Base-by-base conservation (phyloP, 2,329 filamentous ascomycete genomes). In the Rhinocladiella mackenziei region DNA sequence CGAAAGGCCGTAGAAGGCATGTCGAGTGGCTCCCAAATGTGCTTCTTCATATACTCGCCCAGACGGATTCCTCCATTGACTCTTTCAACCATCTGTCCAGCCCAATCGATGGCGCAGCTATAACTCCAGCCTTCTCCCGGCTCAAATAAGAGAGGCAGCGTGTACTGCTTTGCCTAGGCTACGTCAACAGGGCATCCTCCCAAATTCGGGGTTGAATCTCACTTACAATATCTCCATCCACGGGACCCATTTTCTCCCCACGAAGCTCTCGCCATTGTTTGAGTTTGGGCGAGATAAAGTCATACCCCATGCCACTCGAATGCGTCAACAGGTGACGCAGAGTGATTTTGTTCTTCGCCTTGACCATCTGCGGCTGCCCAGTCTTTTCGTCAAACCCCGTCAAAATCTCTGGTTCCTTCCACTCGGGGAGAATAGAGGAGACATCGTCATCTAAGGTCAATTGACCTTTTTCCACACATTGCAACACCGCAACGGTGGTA, bases 41-140 rank as follows among this genome's bases (percentile, higher is more conserved):
- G 62, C 39, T 67, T 51, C 8, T 69, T 60, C 52, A 77, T 65
- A 35, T 65, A 67, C 2, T 70, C 64, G 2, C 70, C 63, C 2
- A 79, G 58, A 11, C 26, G 19, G 0, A 63, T 66, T 6, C 55
- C 39, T 0, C 67, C 67, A 0, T 72, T 73, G 0, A 73, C 55
- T 0, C 66, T 61, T 52, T 78, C 75, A 1, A 79, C 63, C 39
- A 53, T 53, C 41, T 47, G 43, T 8, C 76, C 75, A 0, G 69
- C 71, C 75, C 74, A 79, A 60, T 80, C 76, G 1, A 73, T 56
- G 1, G 68, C 65, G 1, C 65, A 52, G 0, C 73, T 68, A 48
- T 79, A 79, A 50, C 65, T 62, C 75, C 75, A 80, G 2, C 63
- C 59, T 0, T 61, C 58, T 0, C 75, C 76, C 0, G 76, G 77